Percentiles rank a stretch among this genome's conserved stretches.
Conservation (phyloP, 1,139 yeast genomes). For the Hyphopichia fennica region DNA sequence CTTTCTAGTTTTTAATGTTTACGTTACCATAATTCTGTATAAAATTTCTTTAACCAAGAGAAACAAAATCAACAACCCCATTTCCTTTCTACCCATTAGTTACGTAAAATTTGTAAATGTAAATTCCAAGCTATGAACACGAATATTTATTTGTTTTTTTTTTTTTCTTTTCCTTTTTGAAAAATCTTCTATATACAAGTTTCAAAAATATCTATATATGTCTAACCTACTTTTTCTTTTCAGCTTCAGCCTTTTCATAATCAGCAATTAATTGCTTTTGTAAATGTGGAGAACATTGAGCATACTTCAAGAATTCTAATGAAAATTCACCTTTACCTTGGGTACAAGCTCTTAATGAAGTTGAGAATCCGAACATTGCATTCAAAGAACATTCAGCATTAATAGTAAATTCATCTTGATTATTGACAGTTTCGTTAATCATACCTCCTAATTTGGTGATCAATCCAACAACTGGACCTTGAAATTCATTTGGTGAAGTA, state of each 20-base stretch:
- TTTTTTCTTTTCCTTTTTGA: neutral
- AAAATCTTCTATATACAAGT: constrained; percentile 13
- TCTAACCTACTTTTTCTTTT: constrained; percentile 14
- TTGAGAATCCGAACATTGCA: constrained; percentile 95
- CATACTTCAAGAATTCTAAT: constrained; percentile 88
- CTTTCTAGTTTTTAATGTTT: constrained; percentile 30
- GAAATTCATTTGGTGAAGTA: constrained; percentile 95
- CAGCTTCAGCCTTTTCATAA: constrained; percentile 46
- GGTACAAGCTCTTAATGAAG: constrained; percentile 91
- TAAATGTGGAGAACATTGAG: constrained; percentile 87
- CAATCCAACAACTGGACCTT: constrained; percentile 88
- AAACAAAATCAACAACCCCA: neutral
- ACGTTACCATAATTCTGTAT: constrained; percentile 16
- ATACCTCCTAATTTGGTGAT: constrained; percentile 91
- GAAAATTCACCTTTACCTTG: constrained; percentile 99
- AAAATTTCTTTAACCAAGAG: too few species aligned
- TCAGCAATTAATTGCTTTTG: constrained; percentile 90
- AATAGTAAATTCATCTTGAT: constrained; percentile 91
- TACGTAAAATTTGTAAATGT: too few species aligned
- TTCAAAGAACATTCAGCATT: constrained; percentile 94
- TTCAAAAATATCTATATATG: neutral
- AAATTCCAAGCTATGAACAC: too few species aligned
- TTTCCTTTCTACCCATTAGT: neutral
- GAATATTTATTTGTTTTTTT: too few species aligned
- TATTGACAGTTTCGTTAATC: constrained; percentile 91